phyloP scores from a whole-genome alignment of 2,329 filamentous ascomycete genomes.

The Alternaria postmessia region DNA sequence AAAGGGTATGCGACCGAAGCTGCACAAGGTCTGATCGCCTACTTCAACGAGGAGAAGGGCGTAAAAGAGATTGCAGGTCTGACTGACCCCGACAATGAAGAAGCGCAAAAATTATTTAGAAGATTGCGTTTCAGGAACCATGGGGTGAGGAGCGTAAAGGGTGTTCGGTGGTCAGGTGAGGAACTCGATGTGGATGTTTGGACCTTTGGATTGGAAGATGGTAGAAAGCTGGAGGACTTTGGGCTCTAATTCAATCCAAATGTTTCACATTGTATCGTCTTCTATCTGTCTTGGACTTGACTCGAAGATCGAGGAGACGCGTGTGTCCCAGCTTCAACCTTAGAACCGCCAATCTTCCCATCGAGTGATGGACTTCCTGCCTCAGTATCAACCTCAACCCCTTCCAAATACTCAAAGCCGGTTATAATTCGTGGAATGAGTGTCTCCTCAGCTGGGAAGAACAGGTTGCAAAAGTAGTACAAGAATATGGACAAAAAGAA shows the following conservation, averaged over 20 bases:
- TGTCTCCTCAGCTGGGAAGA: conserved; percentile 45
- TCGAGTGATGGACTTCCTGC: neutral
- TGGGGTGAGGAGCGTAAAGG: conserved; percentile 15
- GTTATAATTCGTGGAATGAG: conserved; percentile 32
- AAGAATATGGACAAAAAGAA: conserved; percentile 35
- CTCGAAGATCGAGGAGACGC: neutral
- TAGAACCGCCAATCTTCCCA: neutral
- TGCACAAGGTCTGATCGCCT: conserved; percentile 7
- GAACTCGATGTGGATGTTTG: conserved; percentile 15
- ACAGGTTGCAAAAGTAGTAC: conserved; percentile 40
- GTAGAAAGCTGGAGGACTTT: conserved; percentile 13
- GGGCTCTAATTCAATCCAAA: conserved; percentile 1
- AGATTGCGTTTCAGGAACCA: conserved; percentile 26
- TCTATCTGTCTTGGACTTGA: neutral
- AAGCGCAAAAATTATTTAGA: conserved; percentile 20
- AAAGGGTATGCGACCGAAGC: conserved; percentile 31
- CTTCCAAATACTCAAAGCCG: conserved; percentile 16
- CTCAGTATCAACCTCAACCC: conserved; percentile 1
- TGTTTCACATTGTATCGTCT: too few species aligned
- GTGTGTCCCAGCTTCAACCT: neutral
- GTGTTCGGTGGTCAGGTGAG: conserved; percentile 12
- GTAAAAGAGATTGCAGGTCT: conserved; percentile 15
- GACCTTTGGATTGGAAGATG: conserved; percentile 16
- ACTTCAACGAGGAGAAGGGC: conserved; percentile 12
- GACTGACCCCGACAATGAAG: conserved; percentile 22